Conservation (phyloP, 495 filamentous ascomycete genomes). For the Daldinia caldariorum region DNA sequence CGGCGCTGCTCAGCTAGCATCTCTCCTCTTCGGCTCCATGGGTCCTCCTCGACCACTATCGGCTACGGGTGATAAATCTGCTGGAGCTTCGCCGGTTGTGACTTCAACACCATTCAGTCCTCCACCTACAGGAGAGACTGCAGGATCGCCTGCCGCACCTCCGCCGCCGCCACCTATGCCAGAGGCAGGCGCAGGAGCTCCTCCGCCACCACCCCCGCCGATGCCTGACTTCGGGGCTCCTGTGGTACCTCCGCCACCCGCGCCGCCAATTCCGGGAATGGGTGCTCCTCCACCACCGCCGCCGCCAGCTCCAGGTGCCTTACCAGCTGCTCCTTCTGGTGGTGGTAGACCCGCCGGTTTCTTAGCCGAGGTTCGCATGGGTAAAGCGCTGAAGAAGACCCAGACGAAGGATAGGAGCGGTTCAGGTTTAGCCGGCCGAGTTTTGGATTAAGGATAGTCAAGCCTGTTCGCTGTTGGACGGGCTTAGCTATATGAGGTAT, state of each 20-base stretch:
- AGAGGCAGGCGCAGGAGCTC: conserved; percentile 37
- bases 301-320: conserved; percentile 55
- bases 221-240: conserved; percentile 49
- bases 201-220: conserved; percentile 56
- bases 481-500: background rate
- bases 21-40: conserved; percentile 97
- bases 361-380: conserved; percentile 81
- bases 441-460: conserved; percentile 56
- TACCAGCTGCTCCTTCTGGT: conserved; percentile 45
- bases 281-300: conserved; percentile 66
- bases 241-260: conserved; percentile 57
- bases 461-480: background rate
- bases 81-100: conserved; percentile 57
- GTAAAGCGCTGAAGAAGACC: conserved; percentile 80
- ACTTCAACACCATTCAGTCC: conserved; percentile 51
- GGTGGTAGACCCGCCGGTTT: conserved; percentile 68
- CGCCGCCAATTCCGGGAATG: conserved; percentile 62
- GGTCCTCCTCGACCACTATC: conserved; percentile 89
- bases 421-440: conserved; percentile 74
- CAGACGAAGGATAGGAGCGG: conserved; percentile 85
- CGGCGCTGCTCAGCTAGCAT: conserved; percentile 89
- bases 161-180: conserved; percentile 58
- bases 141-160: conserved; percentile 39
- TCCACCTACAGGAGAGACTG: conserved; percentile 44
- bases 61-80: conserved; percentile 75